Evolutionary conservation across 1,139 yeast species (phyloP).

Genomic region (Blastobotrys indianensis): DNA sequence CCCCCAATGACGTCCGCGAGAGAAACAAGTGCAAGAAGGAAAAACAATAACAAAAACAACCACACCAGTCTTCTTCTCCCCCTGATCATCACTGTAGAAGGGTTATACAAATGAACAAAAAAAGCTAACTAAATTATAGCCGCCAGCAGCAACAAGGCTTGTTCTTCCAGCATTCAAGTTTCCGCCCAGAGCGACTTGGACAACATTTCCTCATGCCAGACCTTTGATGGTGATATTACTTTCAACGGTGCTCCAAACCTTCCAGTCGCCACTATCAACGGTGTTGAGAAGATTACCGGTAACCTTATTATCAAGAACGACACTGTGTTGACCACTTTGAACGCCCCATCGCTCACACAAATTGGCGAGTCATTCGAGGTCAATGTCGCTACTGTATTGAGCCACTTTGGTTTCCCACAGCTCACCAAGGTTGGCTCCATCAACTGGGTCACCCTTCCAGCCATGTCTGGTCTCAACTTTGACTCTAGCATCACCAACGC

Average conservation of each 20-base stretch:
- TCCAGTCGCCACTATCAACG: conserved; percentile 45
- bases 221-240: conserved; percentile 72
- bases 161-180: conserved; percentile 20
- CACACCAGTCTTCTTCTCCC: too few species aligned
- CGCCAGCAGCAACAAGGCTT: conserved; percentile 1
- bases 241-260: conserved; percentile 49
- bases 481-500: conserved; percentile 71
- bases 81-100: neutral
- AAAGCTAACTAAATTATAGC: conserved; percentile 4
- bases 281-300: conserved; percentile 70
- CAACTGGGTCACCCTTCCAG: conserved; percentile 78
- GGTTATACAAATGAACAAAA: neutral
- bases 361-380: conserved; percentile 67
- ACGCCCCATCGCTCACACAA: conserved; percentile 72
- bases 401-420: conserved; percentile 66
- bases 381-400: conserved; percentile 59
- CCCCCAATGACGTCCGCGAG: too few species aligned
- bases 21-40: neutral
- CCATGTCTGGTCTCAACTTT: conserved; percentile 63
- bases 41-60: neutral
- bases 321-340: conserved; percentile 52
- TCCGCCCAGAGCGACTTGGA: conserved; percentile 77
- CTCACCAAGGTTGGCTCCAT: conserved; percentile 78
- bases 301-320: conserved; percentile 62
- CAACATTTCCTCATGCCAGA: conserved; percentile 63